Evolutionary conservation across 2,329 filamentous ascomycete species (phyloP).

Genomic region (Diaporthe eres): DNA sequence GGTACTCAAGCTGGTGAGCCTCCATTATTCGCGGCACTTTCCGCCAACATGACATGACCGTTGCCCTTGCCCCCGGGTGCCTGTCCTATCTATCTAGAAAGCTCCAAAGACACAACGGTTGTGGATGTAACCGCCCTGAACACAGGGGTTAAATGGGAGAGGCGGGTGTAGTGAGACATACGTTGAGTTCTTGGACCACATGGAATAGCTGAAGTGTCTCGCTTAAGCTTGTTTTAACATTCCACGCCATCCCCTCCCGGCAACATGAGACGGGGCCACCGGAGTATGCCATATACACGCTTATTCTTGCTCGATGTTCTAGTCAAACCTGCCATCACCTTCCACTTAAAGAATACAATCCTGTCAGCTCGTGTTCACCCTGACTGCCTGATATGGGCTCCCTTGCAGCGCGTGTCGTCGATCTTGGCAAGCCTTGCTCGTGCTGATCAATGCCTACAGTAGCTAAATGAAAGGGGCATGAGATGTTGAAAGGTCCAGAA

Average conservation of each 20-base stretch:
- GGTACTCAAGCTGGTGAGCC: not conserved
- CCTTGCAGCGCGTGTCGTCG: slow-evolving; percentile 1
- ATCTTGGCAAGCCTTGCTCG: not conserved
- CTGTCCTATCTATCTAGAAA: not conserved
- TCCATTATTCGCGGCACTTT: not conserved
- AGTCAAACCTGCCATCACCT: no score
- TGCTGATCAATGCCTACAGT: not conserved
- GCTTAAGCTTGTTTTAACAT: not conserved
- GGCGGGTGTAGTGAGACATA: not conserved
- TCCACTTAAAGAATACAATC: not conserved
- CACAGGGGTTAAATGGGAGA: not conserved
- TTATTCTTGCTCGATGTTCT: not conserved
- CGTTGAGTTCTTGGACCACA: not conserved
- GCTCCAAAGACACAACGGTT: not conserved
- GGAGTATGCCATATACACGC: not conserved
- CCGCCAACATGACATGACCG: no score
- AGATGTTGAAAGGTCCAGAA: not conserved
- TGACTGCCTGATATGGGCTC: not conserved
- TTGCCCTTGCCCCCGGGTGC: not conserved
- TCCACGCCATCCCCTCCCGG: slow-evolving; percentile 1
- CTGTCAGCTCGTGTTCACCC: not conserved
- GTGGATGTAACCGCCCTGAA: slow-evolving; percentile 10
- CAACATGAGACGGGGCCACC: no score
- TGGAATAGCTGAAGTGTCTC: not conserved
- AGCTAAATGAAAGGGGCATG: not conserved